These are phyloP conservation scores for Arachis stenosperma DNA, from an alignment of 306 rosid species.

Conservation along the genomic window DNA sequence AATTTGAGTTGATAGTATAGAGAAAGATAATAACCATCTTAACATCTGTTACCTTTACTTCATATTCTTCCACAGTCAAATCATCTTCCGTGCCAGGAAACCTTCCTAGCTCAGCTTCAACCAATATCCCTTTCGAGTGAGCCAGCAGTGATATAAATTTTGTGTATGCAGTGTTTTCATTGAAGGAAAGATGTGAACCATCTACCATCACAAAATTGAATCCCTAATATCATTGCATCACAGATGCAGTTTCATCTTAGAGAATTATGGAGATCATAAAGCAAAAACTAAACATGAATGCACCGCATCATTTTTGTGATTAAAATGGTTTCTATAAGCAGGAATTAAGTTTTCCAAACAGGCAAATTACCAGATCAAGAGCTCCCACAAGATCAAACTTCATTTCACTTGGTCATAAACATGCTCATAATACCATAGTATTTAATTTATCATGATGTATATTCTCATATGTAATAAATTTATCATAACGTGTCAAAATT, in stretches of 20 bases:
- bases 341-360: constrained; percentile 23
- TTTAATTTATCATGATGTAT: constrained; percentile 3
- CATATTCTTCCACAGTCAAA: constrained; percentile 88
- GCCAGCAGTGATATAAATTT: constrained; percentile 76
- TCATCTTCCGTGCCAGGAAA: constrained; percentile 96
- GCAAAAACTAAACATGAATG: constrained; percentile 20
- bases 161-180: constrained; percentile 74
- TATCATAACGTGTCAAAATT: neutral
- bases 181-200: constrained; percentile 88
- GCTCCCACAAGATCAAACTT: constrained; percentile 73
- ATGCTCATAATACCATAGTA: neutral
- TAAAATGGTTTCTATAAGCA: constrained; percentile 19
- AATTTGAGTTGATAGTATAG: constrained; percentile 21
- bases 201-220: constrained; percentile 90
- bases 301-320: constrained; percentile 31
- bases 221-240: constrained; percentile 62
- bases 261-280: constrained; percentile 27
- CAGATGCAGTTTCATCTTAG: constrained; percentile 18
- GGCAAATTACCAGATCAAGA: constrained; percentile 69
- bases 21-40: constrained; percentile 59
- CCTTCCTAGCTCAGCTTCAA: constrained; percentile 95
- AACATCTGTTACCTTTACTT: constrained; percentile 83
- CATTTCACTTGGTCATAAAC: neutral
- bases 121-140: constrained; percentile 74
- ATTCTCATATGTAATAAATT: neutral